Conservation (phyloP, 2,329 filamentous ascomycete genomes). For the Aspergillus sp. region DNA sequence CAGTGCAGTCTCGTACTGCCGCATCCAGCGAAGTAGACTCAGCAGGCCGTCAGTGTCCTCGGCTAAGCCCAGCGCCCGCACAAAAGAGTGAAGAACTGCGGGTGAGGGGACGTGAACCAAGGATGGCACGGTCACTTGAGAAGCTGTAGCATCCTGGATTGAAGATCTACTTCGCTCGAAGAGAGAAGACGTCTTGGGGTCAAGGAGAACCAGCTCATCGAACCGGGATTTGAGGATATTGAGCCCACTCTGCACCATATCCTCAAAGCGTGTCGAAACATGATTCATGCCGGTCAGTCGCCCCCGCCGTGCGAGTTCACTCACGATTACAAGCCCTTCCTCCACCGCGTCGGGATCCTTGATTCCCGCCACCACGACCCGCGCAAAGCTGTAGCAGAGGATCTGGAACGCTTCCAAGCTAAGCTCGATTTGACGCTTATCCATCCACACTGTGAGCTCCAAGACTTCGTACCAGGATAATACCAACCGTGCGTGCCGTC, state of each 20-base stretch:
- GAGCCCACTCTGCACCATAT: conserved; percentile 35
- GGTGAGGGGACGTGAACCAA: conserved; percentile 41
- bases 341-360: conserved; percentile 29
- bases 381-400: conserved; percentile 40
- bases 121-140: conserved; percentile 29
- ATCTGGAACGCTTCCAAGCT: conserved; percentile 37
- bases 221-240: conserved; percentile 39
- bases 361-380: conserved; percentile 37
- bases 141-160: conserved; percentile 10
- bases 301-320: conserved; percentile 19
- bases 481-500: conserved; percentile 32
- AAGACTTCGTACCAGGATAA: conserved; percentile 43
- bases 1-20: conserved; percentile 33
- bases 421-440: conserved; percentile 30
- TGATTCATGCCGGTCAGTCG: conserved; percentile 7
- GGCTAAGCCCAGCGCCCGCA: conserved; percentile 44
- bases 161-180: conserved; percentile 24
- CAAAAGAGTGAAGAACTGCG: conserved; percentile 44
- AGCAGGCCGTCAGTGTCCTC: conserved; percentile 45
- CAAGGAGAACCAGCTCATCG: conserved; percentile 37
- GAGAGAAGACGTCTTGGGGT: conserved; percentile 24
- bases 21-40: conserved; percentile 47
- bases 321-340: conserved; percentile 29
- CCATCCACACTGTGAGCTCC: conserved; percentile 39
- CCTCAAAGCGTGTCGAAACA: conserved; percentile 24